Evolutionary conservation across 192 early-diverging fungal genomes (phyloP), one percentile per base, ranked within the genome.

Genomic region (Umbelopsis vinacea): DNA sequence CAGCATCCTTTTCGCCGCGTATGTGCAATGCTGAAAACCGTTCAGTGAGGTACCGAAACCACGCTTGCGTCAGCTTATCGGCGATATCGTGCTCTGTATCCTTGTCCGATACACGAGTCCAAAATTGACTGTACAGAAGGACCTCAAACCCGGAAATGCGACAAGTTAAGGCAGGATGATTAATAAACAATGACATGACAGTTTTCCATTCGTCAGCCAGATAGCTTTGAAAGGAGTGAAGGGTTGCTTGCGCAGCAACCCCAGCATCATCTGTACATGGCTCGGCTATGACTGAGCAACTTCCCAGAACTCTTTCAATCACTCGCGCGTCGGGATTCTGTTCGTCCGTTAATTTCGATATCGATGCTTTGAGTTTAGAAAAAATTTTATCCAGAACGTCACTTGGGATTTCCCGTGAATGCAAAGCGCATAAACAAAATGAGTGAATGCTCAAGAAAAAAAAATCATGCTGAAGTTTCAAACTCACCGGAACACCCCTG

Each of bases 101-200:
- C 6, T 43, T 38, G 26, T 68, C 15, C 7, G 10, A 35, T 8
- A 46, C 15, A 6, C 52, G 57, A 5, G 69, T 38, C 76, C 76
- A 78, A 21, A 78, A 74, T 6, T 63, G 45, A 2, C 72, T 74
- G 33, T 74, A 70, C 4, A 48, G 24, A 43, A 78, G 38, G 12
- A 74, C 52, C 19, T 70, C 72, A 37, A 67, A 78, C 2, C 76
- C 76, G 22, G 74, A 68, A 8, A 55, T 66, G 8, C 76, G 54
- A 54, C 76, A 78, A 47, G 73, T 69, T 48, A 73, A 66, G 2
- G 69, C 70, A 33, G 76, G 76, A 40, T 78, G 72, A n/a, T 73
- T 78, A 14, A 78, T 23, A 37, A 78, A 78, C 11, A 78, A 48
- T 0, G 74, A 69, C 38, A 78, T 29, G 2, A 78, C 76, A 12